Evolutionary conservation across 805 yeast species (phyloP).

Genomic region (Saturnispora zaruensis): DNA sequence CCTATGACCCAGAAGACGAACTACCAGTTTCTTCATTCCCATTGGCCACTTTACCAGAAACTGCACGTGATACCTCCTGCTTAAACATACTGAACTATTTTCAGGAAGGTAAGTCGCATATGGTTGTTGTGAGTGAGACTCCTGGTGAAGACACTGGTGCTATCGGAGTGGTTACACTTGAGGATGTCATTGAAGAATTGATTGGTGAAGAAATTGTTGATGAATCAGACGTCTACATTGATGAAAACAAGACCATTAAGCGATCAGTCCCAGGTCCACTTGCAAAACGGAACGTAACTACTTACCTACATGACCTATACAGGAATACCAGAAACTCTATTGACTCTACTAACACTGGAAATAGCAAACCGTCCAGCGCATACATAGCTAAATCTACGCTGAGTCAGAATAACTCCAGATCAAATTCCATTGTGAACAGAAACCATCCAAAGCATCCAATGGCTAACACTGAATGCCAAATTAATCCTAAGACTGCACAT

Average conservation of each 20-base stretch:
- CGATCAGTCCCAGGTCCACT: conserved; percentile 69
- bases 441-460: background rate
- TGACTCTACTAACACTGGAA: conserved; percentile 6
- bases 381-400: conserved; percentile 9
- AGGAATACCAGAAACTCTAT: conserved; percentile 9
- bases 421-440: background rate
- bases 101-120: conserved; percentile 96
- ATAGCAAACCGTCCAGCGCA: conserved; percentile 1
- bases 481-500: conserved; percentile 23
- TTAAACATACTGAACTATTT: conserved; percentile 88
- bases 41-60: conserved; percentile 91
- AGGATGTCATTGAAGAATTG: conserved; percentile 95
- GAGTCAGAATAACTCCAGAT: background rate
- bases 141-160: conserved; percentile 83
- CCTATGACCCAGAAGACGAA: conserved; percentile 95
- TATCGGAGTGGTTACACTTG: conserved; percentile 83
- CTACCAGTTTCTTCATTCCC: conserved; percentile 90
- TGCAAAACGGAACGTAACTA: conserved; percentile 58
- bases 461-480: background rate
- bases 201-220: conserved; percentile 98
- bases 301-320: conserved; percentile 58
- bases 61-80: conserved; percentile 85
- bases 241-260: conserved; percentile 80
- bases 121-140: conserved; percentile 81
- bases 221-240: conserved; percentile 89